Evolutionary conservation across 2,329 filamentous ascomycete genomes (phyloP), one percentile per base, ranked within the genome.

Genomic region (Karstenula rhodostoma): DNA sequence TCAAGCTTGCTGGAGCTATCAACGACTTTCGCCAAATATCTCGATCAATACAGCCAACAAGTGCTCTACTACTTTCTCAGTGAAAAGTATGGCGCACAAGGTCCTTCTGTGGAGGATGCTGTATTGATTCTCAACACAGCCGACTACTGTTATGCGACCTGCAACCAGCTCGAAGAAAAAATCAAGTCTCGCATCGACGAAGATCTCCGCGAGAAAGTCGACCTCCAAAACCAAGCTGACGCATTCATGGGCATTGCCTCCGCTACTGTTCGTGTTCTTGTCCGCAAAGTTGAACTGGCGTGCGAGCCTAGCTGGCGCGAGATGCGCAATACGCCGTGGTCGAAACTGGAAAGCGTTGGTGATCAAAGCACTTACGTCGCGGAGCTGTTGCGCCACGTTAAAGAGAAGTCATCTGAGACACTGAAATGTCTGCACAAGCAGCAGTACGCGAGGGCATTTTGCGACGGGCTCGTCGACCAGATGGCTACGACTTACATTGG

Each of bases 311-410:
- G 90, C 17, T 99, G 94, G 95, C 88, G 94, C 58, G 95, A 98
- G 81, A 99, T 99, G 95, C 90, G 90, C 64, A 97, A 97, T 74
- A 96, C 91, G 0, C 91, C 94, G 51, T 99, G 95, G 95, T 91
- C 90, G 77, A 93, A 91, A 65, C 91, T 99, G 83, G 95, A 98
- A 69, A 91, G 86, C 61, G 95, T 97, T 4, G 92, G 92, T 47
- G 95, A 99, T 76, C 93, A 97, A 74, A 97, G 93, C 78, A 89
- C 91, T 0, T 99, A 97, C 70, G 92, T 98, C 27, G 87, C 88
- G 9, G 92, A 96, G 76, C 83, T 99, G 2, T 80, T 97, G 49
- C 86, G 85, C 54, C 87, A 89, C 59, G 85, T 96, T 60, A 92
- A 93, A 72, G 82, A 84, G 4, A 89, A 88, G 65, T 86, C 91